Percentiles rank a stretch among this genome's conserved stretches.
phyloP scores from a whole-genome alignment of 1,284 basidiomycete species.

The Tilletia indica region DNA sequence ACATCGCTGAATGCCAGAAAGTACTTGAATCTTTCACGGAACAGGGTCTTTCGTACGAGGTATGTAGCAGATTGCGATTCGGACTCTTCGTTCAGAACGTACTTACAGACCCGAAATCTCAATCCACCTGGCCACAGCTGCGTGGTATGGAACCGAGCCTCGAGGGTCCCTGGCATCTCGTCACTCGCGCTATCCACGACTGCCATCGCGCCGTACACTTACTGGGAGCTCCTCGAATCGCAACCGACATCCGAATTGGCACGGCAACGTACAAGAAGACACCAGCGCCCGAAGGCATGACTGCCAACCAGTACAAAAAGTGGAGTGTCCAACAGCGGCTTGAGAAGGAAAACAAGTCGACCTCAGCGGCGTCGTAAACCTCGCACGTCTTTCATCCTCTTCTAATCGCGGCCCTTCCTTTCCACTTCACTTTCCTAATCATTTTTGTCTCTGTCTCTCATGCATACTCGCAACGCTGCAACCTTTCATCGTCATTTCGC shows the following conservation, averaged over 20 bases:
- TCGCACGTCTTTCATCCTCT: background rate
- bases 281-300: constrained; percentile 32
- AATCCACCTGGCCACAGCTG: background rate
- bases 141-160: constrained; percentile 55
- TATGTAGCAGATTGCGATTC: constrained; percentile 18
- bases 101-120: background rate
- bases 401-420: background rate
- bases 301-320: constrained; percentile 52
- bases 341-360: constrained; percentile 9
- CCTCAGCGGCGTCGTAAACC: background rate
- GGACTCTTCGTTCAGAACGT: background rate
- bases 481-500: too few species aligned
- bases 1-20: constrained; percentile 53
- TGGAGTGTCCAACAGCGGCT: constrained; percentile 47
- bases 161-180: constrained; percentile 46
- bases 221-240: constrained; percentile 51
- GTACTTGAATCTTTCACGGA: constrained; percentile 45
- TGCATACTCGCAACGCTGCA: too few species aligned
- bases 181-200: constrained; percentile 45
- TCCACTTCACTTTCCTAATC: background rate
- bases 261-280: constrained; percentile 46
- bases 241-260: constrained; percentile 54
- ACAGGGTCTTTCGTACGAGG: constrained; percentile 51
- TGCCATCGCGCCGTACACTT: constrained; percentile 53
- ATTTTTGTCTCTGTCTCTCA: background rate